Evolutionary conservation across 1,284 basidiomycete genomes (phyloP).

Genomic region (Laetiporus sulphureus): DNA sequence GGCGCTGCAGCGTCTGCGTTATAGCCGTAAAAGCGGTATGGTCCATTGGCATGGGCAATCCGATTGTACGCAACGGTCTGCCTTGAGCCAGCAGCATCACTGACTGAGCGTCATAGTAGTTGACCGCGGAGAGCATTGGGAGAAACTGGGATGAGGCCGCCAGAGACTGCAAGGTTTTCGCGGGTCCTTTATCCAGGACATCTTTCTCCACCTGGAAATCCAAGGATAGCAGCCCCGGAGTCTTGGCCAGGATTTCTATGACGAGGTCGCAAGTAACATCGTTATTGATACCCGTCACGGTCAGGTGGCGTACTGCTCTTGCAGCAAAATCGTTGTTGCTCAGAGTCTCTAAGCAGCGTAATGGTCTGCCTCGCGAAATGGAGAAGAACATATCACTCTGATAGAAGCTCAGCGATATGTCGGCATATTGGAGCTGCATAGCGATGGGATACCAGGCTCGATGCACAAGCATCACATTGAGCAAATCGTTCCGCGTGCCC

Average conservation of each 20-base stretch:
- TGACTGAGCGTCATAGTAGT: too few relatives aligned
- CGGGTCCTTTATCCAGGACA: background rate
- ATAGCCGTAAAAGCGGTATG: too few relatives aligned
- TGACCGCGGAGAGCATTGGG: conserved; percentile 7
- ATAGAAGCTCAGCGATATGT: conserved; percentile 10
- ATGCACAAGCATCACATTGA: conserved; percentile 14
- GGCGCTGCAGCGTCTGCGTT: too few relatives aligned
- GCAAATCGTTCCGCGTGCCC: conserved; percentile 6
- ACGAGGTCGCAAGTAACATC: conserved; percentile 11
- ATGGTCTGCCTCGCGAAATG: background rate
- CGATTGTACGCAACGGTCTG: too few relatives aligned
- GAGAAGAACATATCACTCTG: background rate
- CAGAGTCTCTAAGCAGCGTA: conserved; percentile 14
- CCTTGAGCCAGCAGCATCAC: too few relatives aligned
- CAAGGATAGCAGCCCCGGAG: conserved; percentile 15
- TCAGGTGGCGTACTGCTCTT: conserved; percentile 15
- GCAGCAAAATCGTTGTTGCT: conserved; percentile 8
- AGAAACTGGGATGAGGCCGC: conserved; percentile 11
- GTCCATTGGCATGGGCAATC: too few relatives aligned
- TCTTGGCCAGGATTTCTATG: conserved; percentile 10
- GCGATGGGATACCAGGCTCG: conserved; percentile 15
- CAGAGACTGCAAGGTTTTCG: background rate
- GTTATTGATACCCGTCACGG: conserved; percentile 9
- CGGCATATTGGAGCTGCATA: conserved; percentile 14
- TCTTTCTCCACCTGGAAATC: conserved; percentile 6